Base-by-base conservation (phyloP, 176 grass and related monocot genomes). In the Saccharum spontaneum region DNA sequence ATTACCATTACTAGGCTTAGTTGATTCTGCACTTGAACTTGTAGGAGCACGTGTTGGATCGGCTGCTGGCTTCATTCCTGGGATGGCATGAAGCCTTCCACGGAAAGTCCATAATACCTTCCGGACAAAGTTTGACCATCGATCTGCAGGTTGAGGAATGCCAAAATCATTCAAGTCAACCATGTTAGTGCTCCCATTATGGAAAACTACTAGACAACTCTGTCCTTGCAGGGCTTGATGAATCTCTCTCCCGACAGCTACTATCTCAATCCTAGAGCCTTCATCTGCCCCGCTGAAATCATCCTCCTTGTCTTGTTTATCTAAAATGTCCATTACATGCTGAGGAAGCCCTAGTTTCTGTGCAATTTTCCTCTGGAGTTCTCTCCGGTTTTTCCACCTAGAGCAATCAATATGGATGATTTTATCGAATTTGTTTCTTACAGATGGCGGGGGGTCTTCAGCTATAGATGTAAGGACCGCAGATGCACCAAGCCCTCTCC, bases 351-450 rank as follows among this genome's bases (percentile, higher is more conserved):
- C 7, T 20, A 84, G 22, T 1, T 67, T 44, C 22, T 69, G 9
- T 31, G 34, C 83, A 18, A 85, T 68, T 8, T 0, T 57, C 22
- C 83, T 77, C 0, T 85, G 83, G 14, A 77, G 4, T 28, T 23
- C 62, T 55, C 83, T 85, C 15, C 61, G 65, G 2, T 10, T 85
- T 76, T 67, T 20, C 81, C 81, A 83, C 5, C 6, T n/a, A 9
- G 54, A 74, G 17, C 81, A 73, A 36, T 83, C 81, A 40, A 64
- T 73, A 1, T 63, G 69, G 52, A 83, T 48, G 14, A 74, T 52
- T 15, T 20, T 16, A 30, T 64, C 54, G 13, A 83, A 73, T 41
- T 60, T 20, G 13, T 6, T 40, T 15, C 7, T 39, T 12, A 69
- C 6, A 55, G 33, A n/a, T 54, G 31, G 33, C 6, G 49, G 22